Conservation (phyloP, 257 asterid species). For the Rehmannia glutinosa region DNA sequence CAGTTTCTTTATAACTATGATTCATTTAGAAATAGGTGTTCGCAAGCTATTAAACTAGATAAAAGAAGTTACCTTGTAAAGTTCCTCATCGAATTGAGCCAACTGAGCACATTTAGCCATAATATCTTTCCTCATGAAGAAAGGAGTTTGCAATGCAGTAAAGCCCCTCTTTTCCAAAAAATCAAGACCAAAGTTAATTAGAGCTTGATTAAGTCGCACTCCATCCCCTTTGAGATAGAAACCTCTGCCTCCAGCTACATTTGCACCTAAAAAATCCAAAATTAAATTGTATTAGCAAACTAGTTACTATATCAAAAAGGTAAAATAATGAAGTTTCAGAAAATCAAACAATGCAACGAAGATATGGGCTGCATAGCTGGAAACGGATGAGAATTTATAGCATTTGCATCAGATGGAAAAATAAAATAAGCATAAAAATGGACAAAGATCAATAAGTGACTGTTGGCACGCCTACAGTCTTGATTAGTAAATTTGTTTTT, state of each 20-base stretch:
- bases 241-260: conserved; percentile 92
- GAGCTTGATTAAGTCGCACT: conserved; percentile 74
- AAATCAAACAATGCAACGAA: background rate
- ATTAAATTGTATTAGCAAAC: conserved; percentile 1
- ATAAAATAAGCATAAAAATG: background rate
- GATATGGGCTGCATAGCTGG: too few species aligned
- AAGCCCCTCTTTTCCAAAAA: conserved; percentile 63
- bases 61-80: conserved; percentile 60
- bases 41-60: background rate
- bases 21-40: background rate
- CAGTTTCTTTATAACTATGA: background rate
- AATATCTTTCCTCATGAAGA: conserved; percentile 83
- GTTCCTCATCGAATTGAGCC: conserved; percentile 93
- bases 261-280: conserved; percentile 45
- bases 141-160: conserved; percentile 67
- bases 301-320: background rate
- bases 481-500: too few species aligned
- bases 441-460: too few species aligned
- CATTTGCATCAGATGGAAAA: background rate
- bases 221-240: conserved; percentile 81
- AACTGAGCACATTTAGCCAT: conserved; percentile 95
- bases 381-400: background rate
- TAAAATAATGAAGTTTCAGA: background rate
- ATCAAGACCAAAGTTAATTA: conserved; percentile 65
- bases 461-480: too few species aligned